Base-by-base conservation (phyloP, 768 basidiomycete species). In the Pleurotus platypus region DNA sequence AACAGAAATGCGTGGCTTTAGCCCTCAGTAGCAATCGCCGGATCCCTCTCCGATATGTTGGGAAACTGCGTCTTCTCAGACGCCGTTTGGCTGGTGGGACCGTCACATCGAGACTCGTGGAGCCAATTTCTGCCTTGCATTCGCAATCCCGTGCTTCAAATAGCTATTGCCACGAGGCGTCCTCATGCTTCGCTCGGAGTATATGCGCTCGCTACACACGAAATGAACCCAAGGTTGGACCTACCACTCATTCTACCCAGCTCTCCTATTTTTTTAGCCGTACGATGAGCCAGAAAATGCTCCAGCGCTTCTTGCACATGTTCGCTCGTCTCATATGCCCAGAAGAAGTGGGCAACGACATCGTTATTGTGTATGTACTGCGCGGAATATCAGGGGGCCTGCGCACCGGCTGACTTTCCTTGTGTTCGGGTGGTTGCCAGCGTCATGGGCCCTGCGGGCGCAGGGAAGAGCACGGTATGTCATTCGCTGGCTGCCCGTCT, bases 391-490 rank as follows among this genome's bases (percentile, higher is more conserved):
- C 26, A 42, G 20, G 30, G 8, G 30, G 9, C 9, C 37, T 11
- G 18, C 39, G 15, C 13, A 38, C n/a, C 46, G 47, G 30, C 56
- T 57, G 24, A 57, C 37, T 12, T 40, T 50, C 3, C 11, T 5
- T 40, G 49, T 30, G 39, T 37, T 42, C 42, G 51, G 51, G n/a
- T 45, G 42, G 46, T 42, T 55, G 30, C 20, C 35, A 60, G 59
- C 16, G 35, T 60, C n/a, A 35, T 60, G 35, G 59, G 59, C 26
- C 48, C 55, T 42, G 47, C 59, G 16, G 59, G 59, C 18, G 35
- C 57, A 39, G 59, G 59, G 40, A 60, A 60, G 45, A 60, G 59
- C 46, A 49, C 59, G 20, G 59, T 60, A 45, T 16, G 57, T 57
- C 22, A 27, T 56, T 26, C 37, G 12, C 27, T 16, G 39, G 11